Conservation (phyloP, 2,329 filamentous ascomycete species). For the Phyllosticta capitalensis region DNA sequence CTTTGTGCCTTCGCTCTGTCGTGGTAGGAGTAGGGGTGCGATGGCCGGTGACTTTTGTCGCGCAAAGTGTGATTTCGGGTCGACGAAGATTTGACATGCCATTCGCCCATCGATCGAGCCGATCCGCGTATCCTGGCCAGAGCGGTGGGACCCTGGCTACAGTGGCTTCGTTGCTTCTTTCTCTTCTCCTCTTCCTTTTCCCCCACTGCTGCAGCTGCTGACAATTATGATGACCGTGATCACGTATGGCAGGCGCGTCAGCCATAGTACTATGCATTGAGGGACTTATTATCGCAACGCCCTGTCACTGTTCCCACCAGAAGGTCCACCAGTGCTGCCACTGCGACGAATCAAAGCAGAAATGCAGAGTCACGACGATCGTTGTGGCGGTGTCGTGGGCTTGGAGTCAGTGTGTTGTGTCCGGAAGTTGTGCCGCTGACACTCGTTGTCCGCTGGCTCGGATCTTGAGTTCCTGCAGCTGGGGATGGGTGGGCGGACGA, state of each 20-base stretch:
- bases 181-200: not conserved
- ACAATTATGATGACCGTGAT: not conserved
- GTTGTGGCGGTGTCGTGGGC: not conserved
- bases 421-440: not conserved
- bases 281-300: not conserved
- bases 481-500: not conserved
- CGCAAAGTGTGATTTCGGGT: no score
- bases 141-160: not conserved
- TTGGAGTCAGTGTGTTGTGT: no score
- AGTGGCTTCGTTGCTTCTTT: not conserved
- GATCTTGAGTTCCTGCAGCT: not conserved
- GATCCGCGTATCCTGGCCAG: not conserved
- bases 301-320: not conserved
- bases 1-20: no score
- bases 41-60: no score
- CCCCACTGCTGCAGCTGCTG: not conserved
- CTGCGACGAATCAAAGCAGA: not conserved
- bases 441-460: no score
- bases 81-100: not conserved
- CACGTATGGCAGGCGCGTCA: not conserved
- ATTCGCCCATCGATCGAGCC: not conserved
- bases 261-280: not conserved
- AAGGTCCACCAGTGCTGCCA: not conserved
- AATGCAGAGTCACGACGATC: not conserved
- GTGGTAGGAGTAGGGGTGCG: no score